Conservation (phyloP, 1,139 yeast species). For the Pichia sp. region DNA sequence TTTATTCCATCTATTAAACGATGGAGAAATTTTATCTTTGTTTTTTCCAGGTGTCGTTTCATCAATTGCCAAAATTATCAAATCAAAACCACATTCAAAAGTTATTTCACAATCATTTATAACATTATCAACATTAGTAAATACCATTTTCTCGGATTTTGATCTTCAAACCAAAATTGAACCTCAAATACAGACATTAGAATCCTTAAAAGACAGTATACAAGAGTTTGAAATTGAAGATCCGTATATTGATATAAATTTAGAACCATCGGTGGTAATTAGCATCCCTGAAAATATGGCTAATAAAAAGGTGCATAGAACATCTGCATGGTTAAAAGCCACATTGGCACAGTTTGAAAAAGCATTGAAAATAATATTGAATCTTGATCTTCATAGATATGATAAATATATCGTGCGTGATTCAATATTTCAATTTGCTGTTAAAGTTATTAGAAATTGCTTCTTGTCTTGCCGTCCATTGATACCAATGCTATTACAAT, state of each 20-base stretch:
- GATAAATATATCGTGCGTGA: conserved; percentile 32
- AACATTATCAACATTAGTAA: conserved; percentile 32
- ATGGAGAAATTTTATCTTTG: conserved; percentile 47
- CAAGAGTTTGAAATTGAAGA: neutral
- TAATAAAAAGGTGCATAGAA: conserved; percentile 36
- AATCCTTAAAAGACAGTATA: conserved; percentile 13
- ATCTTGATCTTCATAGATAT: conserved; percentile 18
- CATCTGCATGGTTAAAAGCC: conserved; percentile 56
- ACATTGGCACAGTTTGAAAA: conserved; percentile 56
- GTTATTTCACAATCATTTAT: conserved; percentile 33
- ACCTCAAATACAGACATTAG: conserved; percentile 11
- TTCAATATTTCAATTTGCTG: conserved; percentile 30
- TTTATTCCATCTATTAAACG: conserved; percentile 33
- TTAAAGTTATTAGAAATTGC: conserved; percentile 29
- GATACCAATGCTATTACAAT: conserved; percentile 26
- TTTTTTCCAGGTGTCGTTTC: conserved; percentile 57
- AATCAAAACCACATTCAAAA: conserved; percentile 35
- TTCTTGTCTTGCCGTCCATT: conserved; percentile 32
- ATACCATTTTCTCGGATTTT: conserved; percentile 37
- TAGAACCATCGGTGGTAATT: conserved; percentile 10
- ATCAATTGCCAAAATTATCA: conserved; percentile 37
- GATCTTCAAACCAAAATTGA: conserved; percentile 25
- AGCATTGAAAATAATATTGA: conserved; percentile 34
- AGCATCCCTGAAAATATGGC: conserved; percentile 19
- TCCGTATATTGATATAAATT: neutral